These are phyloP conservation scores for Neoconidiobolus thromboides DNA, from an alignment of 371 early-diverging fungal genomes.

Conservation along the genomic window DNA sequence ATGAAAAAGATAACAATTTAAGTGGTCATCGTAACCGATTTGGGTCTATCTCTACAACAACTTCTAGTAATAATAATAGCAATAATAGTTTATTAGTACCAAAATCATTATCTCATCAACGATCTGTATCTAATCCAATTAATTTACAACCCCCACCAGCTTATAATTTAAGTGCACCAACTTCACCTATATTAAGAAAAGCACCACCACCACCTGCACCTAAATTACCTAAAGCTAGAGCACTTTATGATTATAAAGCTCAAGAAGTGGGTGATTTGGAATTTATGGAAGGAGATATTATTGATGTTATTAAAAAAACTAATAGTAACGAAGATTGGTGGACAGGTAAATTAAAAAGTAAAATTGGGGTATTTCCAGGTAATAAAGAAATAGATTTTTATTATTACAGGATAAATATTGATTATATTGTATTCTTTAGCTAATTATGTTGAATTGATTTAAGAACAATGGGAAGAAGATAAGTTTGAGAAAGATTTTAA, in stretches of 20 bases:
- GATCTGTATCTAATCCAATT: conserved; percentile 1
- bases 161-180: neutral
- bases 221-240: conserved; percentile 9
- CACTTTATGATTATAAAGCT: conserved; percentile 41
- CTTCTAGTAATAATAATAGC: neutral
- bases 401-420: conserved; percentile 11
- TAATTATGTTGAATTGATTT: conserved; percentile 7
- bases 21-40: too few relatives aligned
- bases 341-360: conserved; percentile 34
- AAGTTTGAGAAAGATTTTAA: too few relatives aligned
- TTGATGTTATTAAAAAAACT: conserved; percentile 32
- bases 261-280: conserved; percentile 35
- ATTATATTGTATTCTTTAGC: conserved; percentile 1
- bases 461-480: neutral
- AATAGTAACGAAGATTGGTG: conserved; percentile 43
- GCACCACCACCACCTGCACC: conserved; percentile 3
- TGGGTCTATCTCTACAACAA: neutral
- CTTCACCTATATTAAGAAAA: neutral
- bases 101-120: neutral
- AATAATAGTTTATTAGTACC: neutral
- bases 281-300: conserved; percentile 33
- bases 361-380: conserved; percentile 43
- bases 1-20: too few relatives aligned
- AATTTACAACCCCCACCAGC: neutral
- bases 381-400: conserved; percentile 13